phyloP scores from a whole-genome alignment of 805 yeast species.

The Metschnikowia henanensis region DNA sequence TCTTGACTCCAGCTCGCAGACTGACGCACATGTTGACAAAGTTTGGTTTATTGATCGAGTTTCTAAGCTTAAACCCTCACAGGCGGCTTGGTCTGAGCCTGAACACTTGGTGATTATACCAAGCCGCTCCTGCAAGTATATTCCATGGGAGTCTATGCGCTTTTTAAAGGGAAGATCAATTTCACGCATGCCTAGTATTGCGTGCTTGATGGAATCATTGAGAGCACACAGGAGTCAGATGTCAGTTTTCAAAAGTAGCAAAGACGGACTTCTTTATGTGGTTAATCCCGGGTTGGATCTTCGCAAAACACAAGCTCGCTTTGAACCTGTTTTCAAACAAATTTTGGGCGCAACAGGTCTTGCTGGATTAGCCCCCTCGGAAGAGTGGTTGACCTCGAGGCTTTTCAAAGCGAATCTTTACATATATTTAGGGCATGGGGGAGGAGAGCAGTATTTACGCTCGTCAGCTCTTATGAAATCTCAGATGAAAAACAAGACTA shows the following conservation, averaged over 20 bases:
- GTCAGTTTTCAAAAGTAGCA: conserved; percentile 3
- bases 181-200: conserved; percentile 71
- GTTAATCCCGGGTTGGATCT: conserved; percentile 86
- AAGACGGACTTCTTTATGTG: conserved; percentile 45
- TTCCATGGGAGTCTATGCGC: conserved; percentile 91
- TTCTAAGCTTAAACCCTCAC: background rate
- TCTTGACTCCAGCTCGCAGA: background rate
- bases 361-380: conserved; percentile 56
- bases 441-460: conserved; percentile 83
- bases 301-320: conserved; percentile 58
- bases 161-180: conserved; percentile 54
- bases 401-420: conserved; percentile 48
- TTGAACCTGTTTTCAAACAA: conserved; percentile 44
- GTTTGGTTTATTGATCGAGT: conserved; percentile 1
- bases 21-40: background rate
- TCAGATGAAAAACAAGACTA: conserved; percentile 30
- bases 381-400: conserved; percentile 46
- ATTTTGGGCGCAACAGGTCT: conserved; percentile 52
- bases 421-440: conserved; percentile 92
- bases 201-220: conserved; percentile 41
- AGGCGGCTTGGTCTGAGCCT: background rate
- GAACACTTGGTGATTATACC: conserved; percentile 71
- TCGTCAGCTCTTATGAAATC: conserved; percentile 45
- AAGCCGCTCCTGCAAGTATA: conserved; percentile 58
- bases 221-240: conserved; percentile 8